Evolutionary conservation across 2,329 filamentous ascomycete species (phyloP).

Genomic region (Sporothrix humicola): DNA sequence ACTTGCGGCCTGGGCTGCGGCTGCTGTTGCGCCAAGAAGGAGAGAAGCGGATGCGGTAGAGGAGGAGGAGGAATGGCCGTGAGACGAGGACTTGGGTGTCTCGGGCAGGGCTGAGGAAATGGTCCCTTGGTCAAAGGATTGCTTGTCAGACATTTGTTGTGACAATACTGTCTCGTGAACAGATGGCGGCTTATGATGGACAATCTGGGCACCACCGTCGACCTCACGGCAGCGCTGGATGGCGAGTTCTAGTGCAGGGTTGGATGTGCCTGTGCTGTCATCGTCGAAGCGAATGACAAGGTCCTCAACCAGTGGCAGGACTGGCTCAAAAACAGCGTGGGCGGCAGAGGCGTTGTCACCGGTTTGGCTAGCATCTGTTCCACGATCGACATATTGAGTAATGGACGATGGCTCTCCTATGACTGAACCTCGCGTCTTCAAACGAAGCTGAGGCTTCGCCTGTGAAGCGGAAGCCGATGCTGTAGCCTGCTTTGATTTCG

Average conservation of each 20-base stretch:
- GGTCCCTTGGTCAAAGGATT: slow-evolving; percentile 25
- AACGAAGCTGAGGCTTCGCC: slow-evolving; percentile 1
- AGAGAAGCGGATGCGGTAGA: neutral
- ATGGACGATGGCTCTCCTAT: neutral
- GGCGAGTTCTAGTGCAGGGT: slow-evolving; percentile 54
- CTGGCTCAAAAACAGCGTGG: slow-evolving; percentile 46
- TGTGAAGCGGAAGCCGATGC: neutral
- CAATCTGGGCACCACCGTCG: slow-evolving; percentile 28
- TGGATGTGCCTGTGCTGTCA: slow-evolving; percentile 48
- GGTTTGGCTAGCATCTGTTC: slow-evolving; percentile 44
- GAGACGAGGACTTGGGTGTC: slow-evolving; percentile 28
- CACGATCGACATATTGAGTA: slow-evolving; percentile 48
- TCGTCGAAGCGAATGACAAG: slow-evolving; percentile 61
- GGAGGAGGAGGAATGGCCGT: neutral
- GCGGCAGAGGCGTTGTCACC: slow-evolving; percentile 27
- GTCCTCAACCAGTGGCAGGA: slow-evolving; percentile 62
- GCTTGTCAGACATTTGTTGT: neutral
- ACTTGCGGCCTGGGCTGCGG: slow-evolving; percentile 33
- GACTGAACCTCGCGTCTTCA: neutral
- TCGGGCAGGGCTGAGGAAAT: slow-evolving; percentile 23
- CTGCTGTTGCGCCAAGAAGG: neutral
- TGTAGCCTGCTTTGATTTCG: slow-evolving; percentile 2
- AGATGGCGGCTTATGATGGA: neutral
- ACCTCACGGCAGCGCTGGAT: slow-evolving; percentile 52
- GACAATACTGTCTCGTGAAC: neutral